A percentile compares a stretch with the other conserved stretches of the same genome.
Conservation (phyloP, 441 rosid species). For the Capsella rubella region DNA sequence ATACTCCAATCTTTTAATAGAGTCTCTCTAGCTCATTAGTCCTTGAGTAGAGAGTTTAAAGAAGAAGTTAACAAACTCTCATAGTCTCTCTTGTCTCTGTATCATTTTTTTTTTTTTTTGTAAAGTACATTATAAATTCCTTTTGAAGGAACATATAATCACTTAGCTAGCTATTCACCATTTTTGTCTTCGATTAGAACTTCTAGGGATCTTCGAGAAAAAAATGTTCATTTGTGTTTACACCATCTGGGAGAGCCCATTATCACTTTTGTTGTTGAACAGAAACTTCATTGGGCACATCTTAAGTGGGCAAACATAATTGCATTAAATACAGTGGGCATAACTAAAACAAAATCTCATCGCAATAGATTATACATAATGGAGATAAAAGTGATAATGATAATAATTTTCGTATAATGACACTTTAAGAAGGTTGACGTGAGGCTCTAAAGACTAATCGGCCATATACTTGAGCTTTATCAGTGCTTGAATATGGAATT, state of each 20-base stretch:
- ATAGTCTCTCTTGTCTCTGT: constrained; percentile 9
- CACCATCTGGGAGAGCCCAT: too few species aligned
- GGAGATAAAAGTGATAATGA: background rate
- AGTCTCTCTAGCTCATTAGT: background rate
- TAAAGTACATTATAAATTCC: constrained; percentile 33
- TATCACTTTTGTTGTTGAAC: too few species aligned
- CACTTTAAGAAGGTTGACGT: constrained; percentile 4
- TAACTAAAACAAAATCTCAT: too few species aligned
- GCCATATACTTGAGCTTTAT: background rate
- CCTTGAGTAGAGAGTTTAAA: constrained; percentile 3
- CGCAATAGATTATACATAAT: too few species aligned
- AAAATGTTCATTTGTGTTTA: background rate
- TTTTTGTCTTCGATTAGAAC: too few species aligned
- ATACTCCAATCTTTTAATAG: background rate
- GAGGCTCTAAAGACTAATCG: background rate
- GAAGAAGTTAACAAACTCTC: constrained; percentile 12
- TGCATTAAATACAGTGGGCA: too few species aligned
- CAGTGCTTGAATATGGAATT: constrained; percentile 12
- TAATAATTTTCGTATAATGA: background rate
- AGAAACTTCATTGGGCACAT: too few species aligned
- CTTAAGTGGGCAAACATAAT: too few species aligned
- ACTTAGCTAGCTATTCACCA: background rate
- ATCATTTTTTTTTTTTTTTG: constrained; percentile 5
- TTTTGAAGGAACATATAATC: background rate
- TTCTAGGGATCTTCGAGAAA: background rate